Base-by-base conservation (phyloP, 352 stramenopile genomes). In the Phytophthora fragariae region DNA sequence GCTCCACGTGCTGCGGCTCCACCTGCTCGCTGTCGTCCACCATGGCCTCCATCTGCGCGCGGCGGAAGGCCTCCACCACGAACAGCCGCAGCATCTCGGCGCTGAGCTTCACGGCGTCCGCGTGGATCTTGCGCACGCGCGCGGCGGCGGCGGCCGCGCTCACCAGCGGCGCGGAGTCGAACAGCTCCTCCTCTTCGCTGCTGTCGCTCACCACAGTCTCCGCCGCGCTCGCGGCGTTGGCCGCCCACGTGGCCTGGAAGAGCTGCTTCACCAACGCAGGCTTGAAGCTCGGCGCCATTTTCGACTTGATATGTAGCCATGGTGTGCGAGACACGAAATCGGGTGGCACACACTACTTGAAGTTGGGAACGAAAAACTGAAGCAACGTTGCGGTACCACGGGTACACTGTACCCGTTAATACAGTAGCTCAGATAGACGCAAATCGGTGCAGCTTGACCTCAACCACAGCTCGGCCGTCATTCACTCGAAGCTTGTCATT, bases 41-140 rank as follows among this genome's bases (percentile, higher is more conserved):
- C 88, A 94, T 95, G 41, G 89, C 89, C 60, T 96, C 89, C 78
- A 94, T 92, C 68, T 96, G 89, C n/a, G 89, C 86, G 62, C 89
- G 86, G 19, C 79, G 85, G 11, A 95, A 59, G 4, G 89, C 89
- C 50, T 95, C 86, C 24, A 94, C 41, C 59, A 92, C 80, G 44
- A 96, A 92, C n/a, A 95, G 75, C 12, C 85, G 79, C 66, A 96
- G 65, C 71, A 89, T 86, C 61, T 96, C 89, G 58, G 79, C 76
- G 73, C 84, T 93, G 33, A 96, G 71, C 70, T 85, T 90, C 60
- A 96, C 64, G n/a, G 86, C 82, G 63, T 96, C 86, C 44, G 70
- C 49, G 64, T 91, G 77, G 65, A 96, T 93, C 68, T 93, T 95
- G n/a, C 74, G 84, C 37, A 93, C 80, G 35, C 74, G 79, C 15